phyloP scores from a whole-genome alignment of 169 alveolate genomes.

The Eimeria praecox region DNA sequence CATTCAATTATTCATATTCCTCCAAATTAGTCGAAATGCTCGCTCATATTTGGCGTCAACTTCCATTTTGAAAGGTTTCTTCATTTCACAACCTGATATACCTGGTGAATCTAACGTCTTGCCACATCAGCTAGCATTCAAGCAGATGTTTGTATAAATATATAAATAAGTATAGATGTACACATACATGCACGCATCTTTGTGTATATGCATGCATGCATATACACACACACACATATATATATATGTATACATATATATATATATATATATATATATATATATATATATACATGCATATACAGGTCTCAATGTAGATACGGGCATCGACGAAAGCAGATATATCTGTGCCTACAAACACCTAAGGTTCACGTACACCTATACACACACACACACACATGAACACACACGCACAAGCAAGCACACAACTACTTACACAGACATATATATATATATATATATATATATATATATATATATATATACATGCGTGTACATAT shows the following conservation, averaged over 20 bases:
- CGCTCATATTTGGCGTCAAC: not conserved
- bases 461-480: too few relatives aligned
- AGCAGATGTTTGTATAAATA: not conserved
- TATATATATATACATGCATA: not conserved
- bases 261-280: not conserved
- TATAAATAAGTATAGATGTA: too few relatives aligned
- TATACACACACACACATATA: not conserved
- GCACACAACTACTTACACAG: too few relatives aligned
- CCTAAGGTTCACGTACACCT: too few relatives aligned
- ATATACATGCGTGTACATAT: not conserved
- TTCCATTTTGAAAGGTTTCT: not conserved
- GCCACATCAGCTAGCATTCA: not conserved
- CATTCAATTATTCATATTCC: not conserved
- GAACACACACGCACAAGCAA: too few relatives aligned
- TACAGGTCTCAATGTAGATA: too few relatives aligned
- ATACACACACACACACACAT: too few relatives aligned
- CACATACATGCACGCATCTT: not conserved
- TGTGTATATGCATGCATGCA: not conserved
- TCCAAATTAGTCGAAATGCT: slow-evolving; percentile 10
- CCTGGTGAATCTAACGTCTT: not conserved
- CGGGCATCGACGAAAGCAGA: too few relatives aligned
- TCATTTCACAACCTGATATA: not conserved
- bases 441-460: too few relatives aligned
- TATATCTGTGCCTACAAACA: too few relatives aligned
- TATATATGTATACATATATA: not conserved